Conservation (phyloP, 2,329 filamentous ascomycete species). For the Hirsutella minnesotensis region DNA sequence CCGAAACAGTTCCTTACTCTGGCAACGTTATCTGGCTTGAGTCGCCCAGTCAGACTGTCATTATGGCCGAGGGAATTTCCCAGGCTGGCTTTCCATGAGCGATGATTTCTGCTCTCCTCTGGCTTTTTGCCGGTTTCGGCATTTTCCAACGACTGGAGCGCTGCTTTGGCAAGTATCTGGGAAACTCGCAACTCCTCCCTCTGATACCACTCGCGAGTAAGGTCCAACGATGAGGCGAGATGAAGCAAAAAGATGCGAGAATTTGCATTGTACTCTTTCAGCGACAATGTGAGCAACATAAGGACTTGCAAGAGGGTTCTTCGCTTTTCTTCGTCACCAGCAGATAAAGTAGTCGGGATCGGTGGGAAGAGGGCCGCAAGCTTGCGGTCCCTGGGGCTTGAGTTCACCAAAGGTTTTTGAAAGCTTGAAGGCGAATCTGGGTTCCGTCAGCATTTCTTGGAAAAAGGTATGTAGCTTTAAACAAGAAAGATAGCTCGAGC, state of each 20-base stretch:
- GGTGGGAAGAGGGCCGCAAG: conserved; percentile 44
- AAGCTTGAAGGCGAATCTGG: conserved; percentile 27
- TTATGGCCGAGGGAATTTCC: conserved; percentile 32
- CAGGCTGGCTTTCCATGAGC: conserved; percentile 60
- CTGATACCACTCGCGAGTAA: conserved; percentile 52
- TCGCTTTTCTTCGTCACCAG: conserved; percentile 47
- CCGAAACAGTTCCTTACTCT: conserved; percentile 67
- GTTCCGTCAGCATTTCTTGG: not conserved
- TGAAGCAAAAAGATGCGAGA: conserved; percentile 61
- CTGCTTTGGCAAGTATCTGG: conserved; percentile 60
- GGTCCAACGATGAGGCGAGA: conserved; percentile 57
- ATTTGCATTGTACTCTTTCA: conserved; percentile 67
- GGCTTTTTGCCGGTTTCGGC: conserved; percentile 20
- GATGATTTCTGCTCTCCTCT: conserved; percentile 51
- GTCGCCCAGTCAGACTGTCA: conserved; percentile 62
- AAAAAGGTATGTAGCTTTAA: not conserved
- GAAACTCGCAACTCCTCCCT: conserved; percentile 68
- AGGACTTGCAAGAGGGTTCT: conserved; percentile 60
- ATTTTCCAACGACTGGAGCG: conserved; percentile 33
- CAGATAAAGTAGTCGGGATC: conserved; percentile 46
- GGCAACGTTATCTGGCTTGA: conserved; percentile 70
- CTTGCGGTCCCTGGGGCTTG: conserved; percentile 29
- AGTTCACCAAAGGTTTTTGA: conserved; percentile 7
- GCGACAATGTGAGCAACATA: conserved; percentile 59
- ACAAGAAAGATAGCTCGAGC: not conserved